A percentile compares a stretch with the other conserved stretches of the same genome.
Conservation (phyloP, 306 rosid genomes). For the Gastrolobium bilobum region DNA sequence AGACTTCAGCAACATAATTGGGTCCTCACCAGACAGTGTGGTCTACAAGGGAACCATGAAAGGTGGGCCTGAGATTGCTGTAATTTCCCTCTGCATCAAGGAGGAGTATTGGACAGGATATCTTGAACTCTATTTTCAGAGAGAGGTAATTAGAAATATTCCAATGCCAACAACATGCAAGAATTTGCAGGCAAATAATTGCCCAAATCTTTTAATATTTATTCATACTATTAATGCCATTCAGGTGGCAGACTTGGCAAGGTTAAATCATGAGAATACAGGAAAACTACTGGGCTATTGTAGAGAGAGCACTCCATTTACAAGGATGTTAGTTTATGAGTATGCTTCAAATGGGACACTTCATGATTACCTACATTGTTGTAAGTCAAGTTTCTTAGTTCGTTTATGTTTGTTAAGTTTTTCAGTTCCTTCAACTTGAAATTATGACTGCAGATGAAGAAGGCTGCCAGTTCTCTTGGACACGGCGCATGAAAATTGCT, state of each 20-base stretch:
- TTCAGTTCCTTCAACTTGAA: conserved; percentile 46
- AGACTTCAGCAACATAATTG: conserved; percentile 98
- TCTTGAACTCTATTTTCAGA: conserved; percentile 91
- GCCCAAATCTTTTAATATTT: conserved; percentile 33
- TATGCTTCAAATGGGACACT: conserved; percentile 96
- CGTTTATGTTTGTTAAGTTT: background rate
- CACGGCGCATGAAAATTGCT: conserved; percentile 83
- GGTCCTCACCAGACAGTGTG: conserved; percentile 95
- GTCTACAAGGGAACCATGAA: conserved; percentile 95
- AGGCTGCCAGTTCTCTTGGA: conserved; percentile 93
- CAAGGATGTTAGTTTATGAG: conserved; percentile 95
- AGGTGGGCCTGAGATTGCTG: conserved; percentile 97
- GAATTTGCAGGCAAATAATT: conserved; percentile 29
- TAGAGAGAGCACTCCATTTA: conserved; percentile 83
- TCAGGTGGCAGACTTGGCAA: conserved; percentile 92
- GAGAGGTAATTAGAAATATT: conserved; percentile 72
- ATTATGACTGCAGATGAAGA: conserved; percentile 74
- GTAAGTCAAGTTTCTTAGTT: conserved; percentile 63
- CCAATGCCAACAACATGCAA: conserved; percentile 26
- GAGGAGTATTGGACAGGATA: conserved; percentile 95
- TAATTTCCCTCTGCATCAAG: conserved; percentile 87
- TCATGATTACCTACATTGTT: conserved; percentile 89
- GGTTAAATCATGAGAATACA: conserved; percentile 79
- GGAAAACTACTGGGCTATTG: conserved; percentile 94
- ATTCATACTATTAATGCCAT: conserved; percentile 33